Percentiles rank a stretch among this genome's conserved stretches.
Conservation (phyloP, 2,329 filamentous ascomycete genomes). For the Fusarium piperis region DNA sequence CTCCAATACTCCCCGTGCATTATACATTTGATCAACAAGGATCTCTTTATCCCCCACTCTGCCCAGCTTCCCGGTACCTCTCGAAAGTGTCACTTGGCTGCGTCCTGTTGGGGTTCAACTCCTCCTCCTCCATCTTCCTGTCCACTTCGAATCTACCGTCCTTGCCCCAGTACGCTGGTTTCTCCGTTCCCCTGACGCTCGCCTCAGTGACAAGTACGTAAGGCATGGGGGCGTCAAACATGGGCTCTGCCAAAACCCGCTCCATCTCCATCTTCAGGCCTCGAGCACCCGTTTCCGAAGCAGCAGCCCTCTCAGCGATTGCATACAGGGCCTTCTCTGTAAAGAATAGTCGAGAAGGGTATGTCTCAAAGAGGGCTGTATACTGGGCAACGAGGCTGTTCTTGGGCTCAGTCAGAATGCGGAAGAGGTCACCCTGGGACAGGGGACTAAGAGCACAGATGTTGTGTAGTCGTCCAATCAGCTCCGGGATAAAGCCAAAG, state of each 20-base stretch:
- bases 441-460: constrained; percentile 86
- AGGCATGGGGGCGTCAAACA: constrained; percentile 82
- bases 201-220: constrained; percentile 79
- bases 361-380: constrained; percentile 82
- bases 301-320: constrained; percentile 74
- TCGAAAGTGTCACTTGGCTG: constrained; percentile 49
- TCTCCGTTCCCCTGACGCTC: constrained; percentile 71
- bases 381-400: constrained; percentile 92
- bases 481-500: constrained; percentile 92
- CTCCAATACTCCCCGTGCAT: constrained; percentile 19
- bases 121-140: constrained; percentile 72
- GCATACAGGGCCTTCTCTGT: constrained; percentile 83
- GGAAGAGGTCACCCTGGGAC: constrained; percentile 72
- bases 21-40: neutral
- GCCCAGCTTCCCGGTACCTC: constrained; percentile 56
- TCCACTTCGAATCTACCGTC: constrained; percentile 77
- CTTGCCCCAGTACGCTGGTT: constrained; percentile 71
- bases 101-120: constrained; percentile 44
- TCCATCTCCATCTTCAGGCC: constrained; percentile 85
- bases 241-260: constrained; percentile 78
- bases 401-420: constrained; percentile 90
- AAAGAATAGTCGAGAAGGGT: constrained; percentile 83
- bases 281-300: constrained; percentile 77
- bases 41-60: constrained; percentile 56
- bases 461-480: constrained; percentile 95